These are phyloP conservation scores for Hepatocystis sp. DNA, from an alignment of 169 alveolate species.

Conservation along the genomic window DNA sequence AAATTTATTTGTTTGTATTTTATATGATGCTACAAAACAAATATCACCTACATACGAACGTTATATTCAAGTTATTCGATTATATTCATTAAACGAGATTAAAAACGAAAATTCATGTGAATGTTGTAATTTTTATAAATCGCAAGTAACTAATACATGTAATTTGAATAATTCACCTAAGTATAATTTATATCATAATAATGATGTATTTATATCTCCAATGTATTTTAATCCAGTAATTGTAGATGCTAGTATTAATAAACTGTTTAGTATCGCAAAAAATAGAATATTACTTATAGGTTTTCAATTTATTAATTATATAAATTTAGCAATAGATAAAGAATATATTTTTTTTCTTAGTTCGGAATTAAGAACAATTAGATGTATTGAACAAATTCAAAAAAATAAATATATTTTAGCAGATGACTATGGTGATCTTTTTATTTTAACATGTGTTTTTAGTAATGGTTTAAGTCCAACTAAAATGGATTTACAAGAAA, in stretches of 20 bases:
- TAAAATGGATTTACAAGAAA: not conserved
- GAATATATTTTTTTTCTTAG: slow-evolving; percentile 42
- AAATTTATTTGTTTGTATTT: slow-evolving; percentile 34
- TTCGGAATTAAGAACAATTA: slow-evolving; percentile 62
- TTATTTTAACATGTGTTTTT: slow-evolving; percentile 22
- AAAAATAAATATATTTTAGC: slow-evolving; percentile 30
- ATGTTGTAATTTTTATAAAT: no score
- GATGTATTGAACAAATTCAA: slow-evolving; percentile 32
- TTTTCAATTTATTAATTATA: slow-evolving; percentile 58
- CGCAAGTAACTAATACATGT: no score
- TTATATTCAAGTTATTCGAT: slow-evolving; percentile 29
- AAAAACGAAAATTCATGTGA: not conserved
- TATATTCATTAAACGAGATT: slow-evolving; percentile 7
- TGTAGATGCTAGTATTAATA: slow-evolving; percentile 67
- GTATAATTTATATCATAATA: no score
- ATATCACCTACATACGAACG: slow-evolving; percentile 36
- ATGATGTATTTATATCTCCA: no score
- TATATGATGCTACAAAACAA: slow-evolving; percentile 55
- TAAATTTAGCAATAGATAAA: slow-evolving; percentile 24
- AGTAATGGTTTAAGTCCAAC: not conserved
- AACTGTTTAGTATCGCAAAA: slow-evolving; percentile 36
- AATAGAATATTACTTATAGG: slow-evolving; percentile 42
- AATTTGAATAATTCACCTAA: no score
- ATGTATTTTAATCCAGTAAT: slow-evolving; percentile 39
- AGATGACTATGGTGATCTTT: slow-evolving; percentile 73